Evolutionary conservation across 1,139 yeast species (phyloP).

Genomic region (Kazachstania sp.): DNA sequence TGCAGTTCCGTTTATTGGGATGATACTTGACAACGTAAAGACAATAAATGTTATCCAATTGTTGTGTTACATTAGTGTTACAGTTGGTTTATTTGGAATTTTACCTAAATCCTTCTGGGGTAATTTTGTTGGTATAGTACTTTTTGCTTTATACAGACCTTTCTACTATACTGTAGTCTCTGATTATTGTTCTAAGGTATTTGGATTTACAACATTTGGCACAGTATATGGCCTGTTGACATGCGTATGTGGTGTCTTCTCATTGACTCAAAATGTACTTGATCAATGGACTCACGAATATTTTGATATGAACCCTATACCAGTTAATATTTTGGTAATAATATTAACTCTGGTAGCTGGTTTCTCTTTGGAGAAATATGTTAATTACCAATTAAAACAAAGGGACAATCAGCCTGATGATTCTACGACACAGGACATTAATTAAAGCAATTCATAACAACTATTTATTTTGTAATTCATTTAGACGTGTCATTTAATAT

Average conservation of each 20-base stretch:
- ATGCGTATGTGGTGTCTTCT: constrained; percentile 70
- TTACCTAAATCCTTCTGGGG: constrained; percentile 45
- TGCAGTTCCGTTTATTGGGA: constrained; percentile 80
- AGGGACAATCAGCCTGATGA: neutral
- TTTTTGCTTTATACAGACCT: constrained; percentile 81
- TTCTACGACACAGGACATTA: neutral
- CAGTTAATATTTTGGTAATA: constrained; percentile 55
- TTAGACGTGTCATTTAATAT: no score
- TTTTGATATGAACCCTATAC: constrained; percentile 68
- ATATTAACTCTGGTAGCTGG: constrained; percentile 10
- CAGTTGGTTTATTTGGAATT: constrained; percentile 62
- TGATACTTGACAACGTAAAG: constrained; percentile 65
- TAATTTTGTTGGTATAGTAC: constrained; percentile 51
- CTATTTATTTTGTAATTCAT: no score
- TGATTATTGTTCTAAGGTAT: constrained; percentile 84
- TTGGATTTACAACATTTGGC: constrained; percentile 88
- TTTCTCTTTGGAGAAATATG: constrained; percentile 4
- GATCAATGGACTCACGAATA: constrained; percentile 61
- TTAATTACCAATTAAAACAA: neutral
- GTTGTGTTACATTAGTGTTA: constrained; percentile 45
- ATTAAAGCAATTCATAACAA: neutral
- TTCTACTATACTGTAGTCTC: constrained; percentile 88
- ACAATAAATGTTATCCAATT: constrained; percentile 51
- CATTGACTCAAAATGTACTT: constrained; percentile 59
- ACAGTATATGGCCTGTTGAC: constrained; percentile 84